Evolutionary conservation across 1,284 basidiomycete species (phyloP), one percentile per base, ranked within the genome.

Genomic region (Ustilago shanxiensis): DNA sequence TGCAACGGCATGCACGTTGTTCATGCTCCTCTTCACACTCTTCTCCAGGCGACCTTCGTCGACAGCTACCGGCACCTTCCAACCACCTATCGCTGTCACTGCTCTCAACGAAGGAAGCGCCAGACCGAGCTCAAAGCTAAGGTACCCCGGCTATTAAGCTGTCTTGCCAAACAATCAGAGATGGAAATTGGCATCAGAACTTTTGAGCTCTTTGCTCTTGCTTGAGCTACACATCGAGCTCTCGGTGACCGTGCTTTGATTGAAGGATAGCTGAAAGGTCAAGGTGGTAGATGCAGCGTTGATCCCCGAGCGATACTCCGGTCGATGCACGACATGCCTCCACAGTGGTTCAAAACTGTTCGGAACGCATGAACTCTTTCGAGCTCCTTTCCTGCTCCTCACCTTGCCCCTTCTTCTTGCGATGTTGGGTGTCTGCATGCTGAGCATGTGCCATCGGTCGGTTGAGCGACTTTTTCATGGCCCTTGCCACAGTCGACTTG

Each of bases 1-100:
- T 26, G 41, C 41, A 55, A 66, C 47, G 22, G 52, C 51, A 66
- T 66, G 58, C 65, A 67, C 58, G 65, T 61, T 60, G 58, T 44
- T 60, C 41, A 29, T 52, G 45, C 39, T 56, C n/a, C 35, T 33
- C 47, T 35, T 20, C n/a, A 14, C 29, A 50, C 13, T 20, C 35
- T 44, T 39, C 24, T 26, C 22, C 50, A 5, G 16, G 6, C 29
- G 50, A 16, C 50, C 29, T 13, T 10, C 50, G 16, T 11, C 29
- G 10, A n/a, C n/a, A n/a, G n/a, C n/a, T n/a, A n/a, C n/a, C n/a
- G n/a, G n/a, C n/a, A n/a, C n/a, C n/a, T n/a, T n/a, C 28, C 5
- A n/a, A 52, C n/a, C 16, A 9, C 20, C 29, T 52, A 9, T 44
- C 20, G 18, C 41, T 44, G 41, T n/a, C 20, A 16, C n/a, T 20